These are phyloP conservation scores for Micractinium sp. DNA, from an alignment of 139 green algal species.

Conservation along the genomic window DNA sequence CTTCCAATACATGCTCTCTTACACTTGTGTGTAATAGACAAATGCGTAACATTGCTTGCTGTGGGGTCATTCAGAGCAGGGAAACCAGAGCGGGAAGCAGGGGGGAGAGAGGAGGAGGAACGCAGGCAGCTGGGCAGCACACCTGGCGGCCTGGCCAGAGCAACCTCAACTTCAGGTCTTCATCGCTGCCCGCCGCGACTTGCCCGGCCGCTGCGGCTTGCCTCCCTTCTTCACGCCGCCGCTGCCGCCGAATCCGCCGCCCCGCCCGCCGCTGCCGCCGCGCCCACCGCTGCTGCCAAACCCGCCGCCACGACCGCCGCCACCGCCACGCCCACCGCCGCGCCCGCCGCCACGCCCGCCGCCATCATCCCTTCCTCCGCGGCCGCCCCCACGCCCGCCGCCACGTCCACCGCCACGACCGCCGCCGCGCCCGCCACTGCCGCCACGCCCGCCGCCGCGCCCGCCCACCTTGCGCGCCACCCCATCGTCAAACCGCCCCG, in stretches of 20 bases:
- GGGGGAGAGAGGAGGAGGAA: no score
- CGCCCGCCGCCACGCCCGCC: slow-evolving; percentile 20
- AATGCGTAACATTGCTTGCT: no score
- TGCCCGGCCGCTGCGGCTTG: slow-evolving; percentile 61
- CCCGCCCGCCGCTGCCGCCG: slow-evolving; percentile 8
- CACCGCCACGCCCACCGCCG: slow-evolving; percentile 20
- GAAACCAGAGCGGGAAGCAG: no score
- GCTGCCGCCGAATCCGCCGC: slow-evolving; percentile 20
- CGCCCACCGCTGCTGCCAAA: background rate
- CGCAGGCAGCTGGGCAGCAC: no score
- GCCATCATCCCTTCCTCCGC: slow-evolving; percentile 7
- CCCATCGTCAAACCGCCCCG: slow-evolving; percentile 39
- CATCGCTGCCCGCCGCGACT: slow-evolving; percentile 45
- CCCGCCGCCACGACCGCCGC: background rate
- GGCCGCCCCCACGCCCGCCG: background rate
- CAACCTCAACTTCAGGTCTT: background rate
- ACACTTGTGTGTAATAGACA: no score
- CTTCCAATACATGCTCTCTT: no score
- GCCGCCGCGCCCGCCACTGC: background rate
- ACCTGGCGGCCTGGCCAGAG: no score
- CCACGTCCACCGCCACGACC: slow-evolving; percentile 4
- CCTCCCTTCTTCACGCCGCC: slow-evolving; percentile 38
- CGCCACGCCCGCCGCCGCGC: background rate
- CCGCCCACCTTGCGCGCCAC: background rate
- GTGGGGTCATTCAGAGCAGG: no score